phyloP scores from a whole-genome alignment of 129 eudicot genomes.

The Dittrichia graveolens region DNA sequence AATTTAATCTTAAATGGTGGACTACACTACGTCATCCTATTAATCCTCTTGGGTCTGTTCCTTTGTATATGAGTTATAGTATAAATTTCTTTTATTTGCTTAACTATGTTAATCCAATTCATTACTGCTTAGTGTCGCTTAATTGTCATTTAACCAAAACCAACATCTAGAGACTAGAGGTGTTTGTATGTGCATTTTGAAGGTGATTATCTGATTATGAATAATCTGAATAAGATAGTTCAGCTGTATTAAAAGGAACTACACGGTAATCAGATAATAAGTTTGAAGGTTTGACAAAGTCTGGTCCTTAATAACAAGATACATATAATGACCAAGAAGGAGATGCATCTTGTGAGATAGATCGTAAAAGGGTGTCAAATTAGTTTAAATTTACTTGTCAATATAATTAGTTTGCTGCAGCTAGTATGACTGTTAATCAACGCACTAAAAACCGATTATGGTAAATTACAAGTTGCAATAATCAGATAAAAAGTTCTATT shows the following conservation, averaged over 20 bases:
- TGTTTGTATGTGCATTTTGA: too few relatives aligned
- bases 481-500: not conserved
- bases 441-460: not conserved
- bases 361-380: not conserved
- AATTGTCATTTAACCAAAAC: not conserved
- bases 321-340: not conserved
- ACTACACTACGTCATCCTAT: not conserved
- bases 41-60: not conserved
- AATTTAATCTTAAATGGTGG: not conserved
- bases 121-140: not conserved
- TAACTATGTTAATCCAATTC: not conserved
- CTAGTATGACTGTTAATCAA: not conserved
- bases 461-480: not conserved
- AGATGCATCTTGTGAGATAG: not conserved
- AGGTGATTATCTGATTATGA: not conserved
- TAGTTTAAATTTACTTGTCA: too few relatives aligned
- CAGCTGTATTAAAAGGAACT: not conserved
- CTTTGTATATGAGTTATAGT: not conserved
- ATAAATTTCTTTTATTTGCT: not conserved
- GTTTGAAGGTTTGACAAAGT: too few relatives aligned
- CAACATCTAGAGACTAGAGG: too few relatives aligned
- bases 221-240: not conserved
- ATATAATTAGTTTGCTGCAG: not conserved
- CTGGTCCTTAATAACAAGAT: not conserved
- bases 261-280: too few relatives aligned